Evolutionary conservation across 495 filamentous ascomycete species (phyloP).

Genomic region (Penicillium lagena): DNA sequence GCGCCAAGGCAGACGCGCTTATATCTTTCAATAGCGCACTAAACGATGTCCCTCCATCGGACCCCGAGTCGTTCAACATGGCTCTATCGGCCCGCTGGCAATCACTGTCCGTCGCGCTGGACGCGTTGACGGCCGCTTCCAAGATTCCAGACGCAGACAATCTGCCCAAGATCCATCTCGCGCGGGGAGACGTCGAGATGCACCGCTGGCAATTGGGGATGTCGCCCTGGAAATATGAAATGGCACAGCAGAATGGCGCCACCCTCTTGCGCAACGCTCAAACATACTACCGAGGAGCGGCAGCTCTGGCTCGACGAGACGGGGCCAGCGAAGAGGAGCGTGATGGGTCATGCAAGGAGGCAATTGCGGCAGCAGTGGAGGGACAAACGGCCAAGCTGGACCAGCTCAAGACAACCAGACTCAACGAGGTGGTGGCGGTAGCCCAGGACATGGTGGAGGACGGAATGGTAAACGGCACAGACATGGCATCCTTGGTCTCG

Average conservation of each 20-base stretch:
- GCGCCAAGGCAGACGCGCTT: slow-evolving; percentile 53
- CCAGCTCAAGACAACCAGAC: slow-evolving; percentile 22
- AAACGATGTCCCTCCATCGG: slow-evolving; percentile 25
- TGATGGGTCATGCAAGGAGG: slow-evolving; percentile 41
- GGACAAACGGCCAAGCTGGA: slow-evolving; percentile 35
- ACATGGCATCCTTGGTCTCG: slow-evolving; percentile 31
- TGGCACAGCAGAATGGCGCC: slow-evolving; percentile 39
- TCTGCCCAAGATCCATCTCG: slow-evolving; percentile 52
- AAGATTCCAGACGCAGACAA: slow-evolving; percentile 47
- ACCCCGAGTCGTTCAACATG: slow-evolving; percentile 18
- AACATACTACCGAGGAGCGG: slow-evolving; percentile 58
- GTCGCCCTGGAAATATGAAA: slow-evolving; percentile 34
- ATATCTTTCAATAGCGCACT: slow-evolving; percentile 44
- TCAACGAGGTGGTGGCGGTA: slow-evolving; percentile 27
- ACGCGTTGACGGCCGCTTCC: slow-evolving; percentile 45
- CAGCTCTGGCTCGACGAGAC: slow-evolving; percentile 37
- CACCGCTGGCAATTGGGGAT: slow-evolving; percentile 49
- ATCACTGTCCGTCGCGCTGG: slow-evolving; percentile 40
- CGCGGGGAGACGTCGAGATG: slow-evolving; percentile 57
- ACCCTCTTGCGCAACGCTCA: slow-evolving; percentile 56
- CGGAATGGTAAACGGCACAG: slow-evolving; percentile 31
- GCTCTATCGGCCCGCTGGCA: slow-evolving; percentile 39
- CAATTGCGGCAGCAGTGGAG: slow-evolving; percentile 36
- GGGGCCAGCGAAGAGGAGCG: slow-evolving; percentile 35
- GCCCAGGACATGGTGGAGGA: slow-evolving; percentile 47